These are phyloP conservation scores for Melocanna baccifera DNA, from an alignment of 176 grass and related monocot species.

Conservation along the genomic window DNA sequence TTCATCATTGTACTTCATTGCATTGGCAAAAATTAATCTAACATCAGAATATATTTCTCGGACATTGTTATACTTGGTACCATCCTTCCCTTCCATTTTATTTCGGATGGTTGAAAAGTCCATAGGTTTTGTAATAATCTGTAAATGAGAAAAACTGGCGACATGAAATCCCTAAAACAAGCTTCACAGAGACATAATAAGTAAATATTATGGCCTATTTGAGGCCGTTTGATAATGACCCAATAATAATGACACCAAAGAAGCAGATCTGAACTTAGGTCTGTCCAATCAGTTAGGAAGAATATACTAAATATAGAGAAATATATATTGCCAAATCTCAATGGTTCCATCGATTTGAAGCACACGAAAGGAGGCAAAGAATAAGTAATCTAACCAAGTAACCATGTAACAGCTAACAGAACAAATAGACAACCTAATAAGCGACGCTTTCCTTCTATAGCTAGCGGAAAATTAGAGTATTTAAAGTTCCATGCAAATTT, in stretches of 20 bases:
- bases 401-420: background rate
- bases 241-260: background rate
- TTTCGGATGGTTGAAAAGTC: slow-evolving; percentile 81
- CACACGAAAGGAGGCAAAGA: background rate
- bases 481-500: background rate
- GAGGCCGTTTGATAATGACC: background rate
- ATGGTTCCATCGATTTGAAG: background rate
- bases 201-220: background rate
- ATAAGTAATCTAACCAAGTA: slow-evolving; percentile 3
- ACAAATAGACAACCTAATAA: background rate
- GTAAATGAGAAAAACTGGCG: slow-evolving; percentile 31
- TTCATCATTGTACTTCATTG: slow-evolving; percentile 89
- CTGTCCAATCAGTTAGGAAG: background rate
- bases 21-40: slow-evolving; percentile 88
- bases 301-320: slow-evolving; percentile 21
- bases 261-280: background rate
- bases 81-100: slow-evolving; percentile 88
- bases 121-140: slow-evolving; percentile 95
- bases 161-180: slow-evolving; percentile 1
- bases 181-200: background rate
- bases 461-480: background rate
- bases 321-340: background rate
- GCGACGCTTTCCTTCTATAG: background rate
- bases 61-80: slow-evolving; percentile 65
- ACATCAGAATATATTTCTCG: slow-evolving; percentile 93